Base-by-base conservation (phyloP, 352 stramenopile genomes). In the Globisporangium recalcitrans region DNA sequence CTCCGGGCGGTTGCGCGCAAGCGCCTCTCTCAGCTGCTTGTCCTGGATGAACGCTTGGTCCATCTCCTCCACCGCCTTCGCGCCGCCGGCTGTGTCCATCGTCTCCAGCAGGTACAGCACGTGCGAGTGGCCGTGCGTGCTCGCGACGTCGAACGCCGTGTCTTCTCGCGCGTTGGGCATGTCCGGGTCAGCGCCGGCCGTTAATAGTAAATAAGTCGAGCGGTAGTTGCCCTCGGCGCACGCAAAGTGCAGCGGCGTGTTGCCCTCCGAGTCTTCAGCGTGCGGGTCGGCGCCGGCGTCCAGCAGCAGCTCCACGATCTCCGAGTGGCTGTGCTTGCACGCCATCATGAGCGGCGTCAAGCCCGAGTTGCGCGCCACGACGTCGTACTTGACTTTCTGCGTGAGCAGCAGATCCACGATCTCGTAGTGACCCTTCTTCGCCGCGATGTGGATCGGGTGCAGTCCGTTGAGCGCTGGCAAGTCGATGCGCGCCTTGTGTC, bases 141-240 rank as follows among this genome's bases (percentile, higher is more conserved):
- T 75, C 13, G 83, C 83, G 44, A 95, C 76, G 52, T 95, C 86
- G 55, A 92, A 90, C 11, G 86, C 78, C 55, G 86, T 92, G 60
- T 95, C 69, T 49, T 88, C 76, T n/a, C 74, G 71, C 24, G 84
- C 72, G 64, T 95, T 93, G 24, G 86, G 86, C 79, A 95, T 91
- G 60, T 93, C 81, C 27, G 85, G 80, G 58, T 95, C 86, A 5
- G 83, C 86, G 29, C 86, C 86, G 9, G 86, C 86, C n/a, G 84
- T 91, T 13, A 95, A 62, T 55, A 95, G 64, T 40, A 93, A 62
- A 53, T 92, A 93, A 27, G 81, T 90, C 10, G 80, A 73, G 44
- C 83, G 80, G 68, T 92, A 90, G 69, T 92, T 85, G 16, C 83
- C 86, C 40, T 83, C 77, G 26, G 73, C 74, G 63, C 80, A 90